Base-by-base conservation (phyloP, 2,329 filamentous ascomycete genomes). In the Trichoderma koningii region DNA sequence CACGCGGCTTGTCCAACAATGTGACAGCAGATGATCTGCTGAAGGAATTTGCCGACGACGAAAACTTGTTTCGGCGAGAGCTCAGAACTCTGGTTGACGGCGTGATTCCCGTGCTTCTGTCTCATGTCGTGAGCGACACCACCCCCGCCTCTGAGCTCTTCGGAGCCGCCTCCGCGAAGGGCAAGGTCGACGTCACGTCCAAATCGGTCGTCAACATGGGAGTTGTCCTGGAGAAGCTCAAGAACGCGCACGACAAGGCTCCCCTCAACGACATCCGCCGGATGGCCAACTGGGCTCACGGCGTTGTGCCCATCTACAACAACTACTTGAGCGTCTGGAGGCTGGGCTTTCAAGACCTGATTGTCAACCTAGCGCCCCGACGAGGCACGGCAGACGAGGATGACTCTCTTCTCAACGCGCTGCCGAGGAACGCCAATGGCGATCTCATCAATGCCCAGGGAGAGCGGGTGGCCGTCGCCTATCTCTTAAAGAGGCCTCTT, bases 151-250 rank as follows among this genome's bases (percentile, higher is more conserved):
- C 86, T 21, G 87, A 88, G 5, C 80, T 94, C 2, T 93, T 94
- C 72, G 85, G 85, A 19, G 82, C 84, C 10, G 82, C 83, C 19
- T 72, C 78, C 15, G 79, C 82, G 26, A 78, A 80, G 15, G 78
- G 81, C 53, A 85, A 86, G 69, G 82, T 80, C 26, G 74, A 90
- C 65, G 76, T 83, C 67, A 85, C 93, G 69, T 93, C 91, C 15
- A 91, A 92, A 75, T 91, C 94, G 0, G 96, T 99, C 62, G 88
- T 98, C 50, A 89, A 92, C 71, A 98, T 99, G 93, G 95, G 95
- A 7, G 85, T 97, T 64, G 88, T 90, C 3, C 82, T 99, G 5
- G 93, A 98, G 76, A 89, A 92, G 71, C 80, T 99, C 55, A 93
- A 89, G 75, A 87, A 85, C 26, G 80, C 91, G 44, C 95, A 99